Conservation (phyloP, 345 rosid species). For the Linum lewisii region DNA sequence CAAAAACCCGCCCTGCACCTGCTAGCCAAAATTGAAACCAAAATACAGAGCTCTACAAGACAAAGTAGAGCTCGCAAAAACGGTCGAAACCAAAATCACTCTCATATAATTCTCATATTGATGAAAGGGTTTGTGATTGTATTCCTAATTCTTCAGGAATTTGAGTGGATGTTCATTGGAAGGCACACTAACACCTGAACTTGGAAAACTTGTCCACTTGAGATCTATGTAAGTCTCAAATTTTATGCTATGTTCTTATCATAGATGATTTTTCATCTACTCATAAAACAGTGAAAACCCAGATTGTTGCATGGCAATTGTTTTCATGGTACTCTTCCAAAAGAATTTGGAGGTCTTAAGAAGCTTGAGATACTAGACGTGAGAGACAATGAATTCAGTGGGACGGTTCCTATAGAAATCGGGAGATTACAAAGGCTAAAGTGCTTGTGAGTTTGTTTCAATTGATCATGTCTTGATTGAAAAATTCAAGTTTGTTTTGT, state of each 20-base stretch:
- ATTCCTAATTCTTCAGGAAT: conserved; percentile 37
- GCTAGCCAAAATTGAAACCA: too few species aligned
- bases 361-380: conserved; percentile 59
- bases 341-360: conserved; percentile 46
- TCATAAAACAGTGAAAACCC: not conserved
- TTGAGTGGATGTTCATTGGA: conserved; percentile 45
- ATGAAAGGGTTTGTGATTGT: not conserved
- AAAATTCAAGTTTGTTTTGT: not conserved
- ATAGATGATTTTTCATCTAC: not conserved
- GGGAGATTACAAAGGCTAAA: conserved; percentile 36
- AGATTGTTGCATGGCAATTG: conserved; percentile 47
- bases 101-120: too few species aligned
- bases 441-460: conserved; percentile 47
- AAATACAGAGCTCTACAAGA: too few species aligned
- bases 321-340: conserved; percentile 57
- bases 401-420: conserved; percentile 56
- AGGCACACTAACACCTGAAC: conserved; percentile 70
- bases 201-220: conserved; percentile 56
- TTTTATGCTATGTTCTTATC: not conserved
- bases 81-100: too few species aligned
- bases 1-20: too few species aligned
- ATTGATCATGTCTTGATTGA: too few species aligned
- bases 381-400: conserved; percentile 56
- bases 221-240: conserved; percentile 53
- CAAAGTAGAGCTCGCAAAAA: too few species aligned